Percentiles rank a stretch among this genome's conserved stretches.
Conservation (phyloP, 1,284 basidiomycete genomes). For the Heterobasidion parviporum region DNA sequence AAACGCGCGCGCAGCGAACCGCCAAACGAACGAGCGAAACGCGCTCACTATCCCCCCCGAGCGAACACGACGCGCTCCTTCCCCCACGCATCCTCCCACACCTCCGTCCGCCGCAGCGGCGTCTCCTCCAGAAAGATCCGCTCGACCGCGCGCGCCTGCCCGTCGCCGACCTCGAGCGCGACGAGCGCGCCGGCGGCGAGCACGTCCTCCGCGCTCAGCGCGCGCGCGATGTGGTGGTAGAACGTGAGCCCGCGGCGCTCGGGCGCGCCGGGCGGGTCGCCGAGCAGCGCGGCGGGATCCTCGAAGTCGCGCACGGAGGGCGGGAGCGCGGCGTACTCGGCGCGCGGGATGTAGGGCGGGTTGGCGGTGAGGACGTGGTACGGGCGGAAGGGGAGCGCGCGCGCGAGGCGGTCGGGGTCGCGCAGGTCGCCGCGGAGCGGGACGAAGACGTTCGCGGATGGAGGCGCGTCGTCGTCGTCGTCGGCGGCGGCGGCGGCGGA, state of each 20-base stretch:
- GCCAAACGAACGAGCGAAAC: too few species aligned
- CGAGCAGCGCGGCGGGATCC: constrained; percentile 74
- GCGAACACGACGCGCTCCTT: constrained; percentile 58
- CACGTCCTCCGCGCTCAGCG: constrained; percentile 41
- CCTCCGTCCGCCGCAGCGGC: constrained; percentile 39
- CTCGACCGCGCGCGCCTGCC: constrained; percentile 60
- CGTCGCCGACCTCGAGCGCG: constrained; percentile 74
- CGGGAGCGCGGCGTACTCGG: constrained; percentile 59
- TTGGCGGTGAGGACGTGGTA: constrained; percentile 84
- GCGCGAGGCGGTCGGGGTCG: constrained; percentile 26
- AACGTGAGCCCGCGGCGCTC: constrained; percentile 58
- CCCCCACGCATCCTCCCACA: constrained; percentile 76
- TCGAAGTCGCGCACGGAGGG: constrained; percentile 70
- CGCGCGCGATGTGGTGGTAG: constrained; percentile 63
- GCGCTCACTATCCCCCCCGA: constrained; percentile 10
- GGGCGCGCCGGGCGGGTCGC: constrained; percentile 38
- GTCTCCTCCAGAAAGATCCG: constrained; percentile 42
- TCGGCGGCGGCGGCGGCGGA: too few species aligned
- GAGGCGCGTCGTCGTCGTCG: constrained; percentile 1
- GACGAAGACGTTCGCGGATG: constrained; percentile 35
- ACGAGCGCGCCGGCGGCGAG: constrained; percentile 44
- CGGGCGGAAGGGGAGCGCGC: constrained; percentile 26
- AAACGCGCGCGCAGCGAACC: too few species aligned
- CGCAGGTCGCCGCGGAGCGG: constrained; percentile 40
- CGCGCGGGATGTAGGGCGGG: constrained; percentile 82